A percentile compares a stretch with the other conserved stretches of the same genome.
phyloP scores from a whole-genome alignment of 1,284 basidiomycete species.

The Earliella scabrosa region DNA sequence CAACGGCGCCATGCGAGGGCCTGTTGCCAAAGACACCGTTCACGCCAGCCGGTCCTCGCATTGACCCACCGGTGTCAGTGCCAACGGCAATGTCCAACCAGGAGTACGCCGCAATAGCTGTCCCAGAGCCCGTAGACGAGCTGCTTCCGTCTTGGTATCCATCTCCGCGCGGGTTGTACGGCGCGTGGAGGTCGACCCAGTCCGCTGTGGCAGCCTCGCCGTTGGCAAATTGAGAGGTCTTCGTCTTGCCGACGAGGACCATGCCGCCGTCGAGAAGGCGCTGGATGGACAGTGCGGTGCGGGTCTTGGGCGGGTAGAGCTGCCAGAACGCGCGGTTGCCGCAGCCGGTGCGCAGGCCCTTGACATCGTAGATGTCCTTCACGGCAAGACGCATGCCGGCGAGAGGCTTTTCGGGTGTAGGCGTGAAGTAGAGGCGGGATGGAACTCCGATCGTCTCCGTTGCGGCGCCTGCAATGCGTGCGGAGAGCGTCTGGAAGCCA shows the following conservation, averaged over 20 bases:
- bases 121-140: constrained; percentile 45
- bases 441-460: constrained; percentile 36
- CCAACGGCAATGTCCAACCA: constrained; percentile 47
- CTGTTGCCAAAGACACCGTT: constrained; percentile 45
- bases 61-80: constrained; percentile 46
- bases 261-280: constrained; percentile 52
- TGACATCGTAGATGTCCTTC: constrained; percentile 39
- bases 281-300: constrained; percentile 48
- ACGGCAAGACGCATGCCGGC: constrained; percentile 37
- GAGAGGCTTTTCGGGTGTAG: constrained; percentile 33
- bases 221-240: constrained; percentile 60
- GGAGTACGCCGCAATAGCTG: constrained; percentile 41
- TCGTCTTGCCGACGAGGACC: constrained; percentile 54
- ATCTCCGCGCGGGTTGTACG: constrained; percentile 60
- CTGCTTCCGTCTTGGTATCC: constrained; percentile 50
- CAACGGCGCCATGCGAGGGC: constrained; percentile 42
- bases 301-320: constrained; percentile 36
- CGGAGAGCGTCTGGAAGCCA: constrained; percentile 31
- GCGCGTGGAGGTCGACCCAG: constrained; percentile 54
- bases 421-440: constrained; percentile 36
- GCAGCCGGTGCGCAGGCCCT: constrained; percentile 35
- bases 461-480: constrained; percentile 31
- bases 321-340: constrained; percentile 38
- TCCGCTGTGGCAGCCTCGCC: constrained; percentile 55
- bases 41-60: constrained; percentile 45